These are phyloP conservation scores for Neoboletus subvelutipes DNA, from an alignment of 768 basidiomycete species.

Conservation along the genomic window DNA sequence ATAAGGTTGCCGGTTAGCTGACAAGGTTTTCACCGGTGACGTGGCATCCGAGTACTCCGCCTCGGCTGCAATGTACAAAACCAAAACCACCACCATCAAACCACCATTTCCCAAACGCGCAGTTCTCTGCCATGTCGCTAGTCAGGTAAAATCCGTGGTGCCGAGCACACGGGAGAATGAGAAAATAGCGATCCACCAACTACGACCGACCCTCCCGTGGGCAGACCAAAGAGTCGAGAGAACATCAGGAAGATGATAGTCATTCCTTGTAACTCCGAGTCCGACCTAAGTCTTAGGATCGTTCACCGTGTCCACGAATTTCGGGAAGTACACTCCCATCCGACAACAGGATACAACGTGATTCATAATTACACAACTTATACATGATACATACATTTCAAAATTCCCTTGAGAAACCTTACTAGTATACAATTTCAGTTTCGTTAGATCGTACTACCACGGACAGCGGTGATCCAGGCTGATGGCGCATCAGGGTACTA, in stretches of 20 bases:
- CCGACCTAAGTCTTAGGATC: neutral
- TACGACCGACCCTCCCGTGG: no score
- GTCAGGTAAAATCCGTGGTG: neutral
- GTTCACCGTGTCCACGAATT: neutral
- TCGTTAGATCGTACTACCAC: slow-evolving; percentile 5
- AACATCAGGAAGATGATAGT: neutral
- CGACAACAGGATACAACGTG: neutral
- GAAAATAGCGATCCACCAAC: neutral
- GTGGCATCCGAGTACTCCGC: neutral
- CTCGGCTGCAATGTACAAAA: neutral
- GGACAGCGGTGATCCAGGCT: slow-evolving; percentile 34
- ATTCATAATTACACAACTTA: neutral
- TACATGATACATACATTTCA: neutral
- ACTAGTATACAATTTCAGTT: neutral
- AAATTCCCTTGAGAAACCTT: neutral
- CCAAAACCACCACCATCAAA: neutral
- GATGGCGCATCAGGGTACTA: slow-evolving; percentile 39
- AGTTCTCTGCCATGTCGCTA: neutral
- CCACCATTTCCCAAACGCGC: neutral
- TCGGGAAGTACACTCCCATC: neutral
- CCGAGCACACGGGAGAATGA: neutral
- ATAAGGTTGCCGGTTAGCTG: neutral
- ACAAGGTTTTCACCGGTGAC: neutral
- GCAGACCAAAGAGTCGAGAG: neutral
- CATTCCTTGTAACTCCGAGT: neutral